Conservation (phyloP, 768 basidiomycete genomes). For the Termitomyces sp. region DNA sequence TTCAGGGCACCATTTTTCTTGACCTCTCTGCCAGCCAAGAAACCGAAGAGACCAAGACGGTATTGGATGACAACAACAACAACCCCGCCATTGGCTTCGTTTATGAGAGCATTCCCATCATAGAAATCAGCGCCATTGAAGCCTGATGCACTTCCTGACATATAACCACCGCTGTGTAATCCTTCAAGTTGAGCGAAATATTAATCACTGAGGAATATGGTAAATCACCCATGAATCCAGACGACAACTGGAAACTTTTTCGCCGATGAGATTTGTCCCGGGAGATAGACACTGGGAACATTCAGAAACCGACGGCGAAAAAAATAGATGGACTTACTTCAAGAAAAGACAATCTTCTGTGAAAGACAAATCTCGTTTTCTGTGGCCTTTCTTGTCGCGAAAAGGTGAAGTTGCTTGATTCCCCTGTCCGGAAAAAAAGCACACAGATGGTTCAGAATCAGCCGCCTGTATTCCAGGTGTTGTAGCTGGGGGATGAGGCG, state of each 20-base stretch:
- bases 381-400: constrained; percentile 6
- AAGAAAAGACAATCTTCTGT: constrained; percentile 39
- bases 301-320: background rate
- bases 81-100: constrained; percentile 26
- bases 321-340: constrained; percentile 19
- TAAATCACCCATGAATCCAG: constrained; percentile 36
- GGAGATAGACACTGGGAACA: constrained; percentile 27
- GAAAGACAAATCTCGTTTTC: constrained; percentile 7
- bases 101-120: constrained; percentile 26
- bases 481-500: constrained; percentile 25
- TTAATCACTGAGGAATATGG: constrained; percentile 1
- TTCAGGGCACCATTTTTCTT: constrained; percentile 40
- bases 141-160: constrained; percentile 21
- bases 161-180: constrained; percentile 27
- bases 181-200: background rate
- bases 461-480: constrained; percentile 26
- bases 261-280: constrained; percentile 22
- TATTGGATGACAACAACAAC: constrained; percentile 38
- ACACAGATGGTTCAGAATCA: constrained; percentile 26
- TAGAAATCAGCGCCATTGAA: constrained; percentile 20
- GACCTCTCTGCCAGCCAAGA: constrained; percentile 38
- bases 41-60: constrained; percentile 41
- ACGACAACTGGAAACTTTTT: constrained; percentile 32
- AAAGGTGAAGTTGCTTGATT: constrained; percentile 27
- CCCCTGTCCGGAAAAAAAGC: constrained; percentile 26